Percentiles rank a stretch among this genome's conserved stretches.
These are phyloP conservation scores for Cercospora sp. DNA, from an alignment of 2,329 filamentous ascomycete genomes.

Conservation along the genomic window DNA sequence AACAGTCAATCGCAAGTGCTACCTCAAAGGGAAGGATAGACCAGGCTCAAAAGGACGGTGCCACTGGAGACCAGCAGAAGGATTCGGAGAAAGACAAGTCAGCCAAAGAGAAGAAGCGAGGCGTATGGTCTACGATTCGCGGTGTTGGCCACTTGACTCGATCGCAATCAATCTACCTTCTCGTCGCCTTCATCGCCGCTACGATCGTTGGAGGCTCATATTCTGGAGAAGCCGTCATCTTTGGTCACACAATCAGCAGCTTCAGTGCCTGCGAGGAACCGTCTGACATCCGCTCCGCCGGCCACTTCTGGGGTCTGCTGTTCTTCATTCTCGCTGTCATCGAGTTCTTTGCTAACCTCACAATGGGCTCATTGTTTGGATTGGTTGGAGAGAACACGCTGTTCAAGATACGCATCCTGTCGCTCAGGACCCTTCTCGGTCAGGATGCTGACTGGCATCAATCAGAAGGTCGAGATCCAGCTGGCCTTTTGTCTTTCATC, in stretches of 20 bases:
- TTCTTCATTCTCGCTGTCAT: conserved; percentile 62
- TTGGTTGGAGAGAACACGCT: conserved; percentile 64
- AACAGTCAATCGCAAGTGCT: background rate
- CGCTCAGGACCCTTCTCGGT: conserved; percentile 64
- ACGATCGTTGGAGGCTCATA: conserved; percentile 51
- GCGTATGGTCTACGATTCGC: conserved; percentile 17
- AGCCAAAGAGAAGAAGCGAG: conserved; percentile 13
- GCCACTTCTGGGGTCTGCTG: conserved; percentile 58
- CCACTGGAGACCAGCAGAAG: conserved; percentile 9
- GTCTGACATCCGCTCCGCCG: conserved; percentile 55
- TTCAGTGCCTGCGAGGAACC: conserved; percentile 56
- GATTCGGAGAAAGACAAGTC: background rate
- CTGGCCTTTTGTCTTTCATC: conserved; percentile 64
- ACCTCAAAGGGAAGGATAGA: background rate
- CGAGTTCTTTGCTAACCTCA: conserved; percentile 62
- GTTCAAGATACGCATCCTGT: conserved; percentile 62
- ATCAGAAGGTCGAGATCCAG: conserved; percentile 61
- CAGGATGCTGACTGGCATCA: conserved; percentile 73
- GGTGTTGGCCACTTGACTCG: conserved; percentile 20
- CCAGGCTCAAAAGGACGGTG: background rate
- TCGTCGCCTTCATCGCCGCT: conserved; percentile 36
- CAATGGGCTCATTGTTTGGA: conserved; percentile 60
- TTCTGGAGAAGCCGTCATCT: conserved; percentile 59
- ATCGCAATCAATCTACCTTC: conserved; percentile 15
- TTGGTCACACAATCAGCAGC: conserved; percentile 60